Base-by-base conservation (phyloP, 164 flowering plant species). In the Berberis vulgaris region DNA sequence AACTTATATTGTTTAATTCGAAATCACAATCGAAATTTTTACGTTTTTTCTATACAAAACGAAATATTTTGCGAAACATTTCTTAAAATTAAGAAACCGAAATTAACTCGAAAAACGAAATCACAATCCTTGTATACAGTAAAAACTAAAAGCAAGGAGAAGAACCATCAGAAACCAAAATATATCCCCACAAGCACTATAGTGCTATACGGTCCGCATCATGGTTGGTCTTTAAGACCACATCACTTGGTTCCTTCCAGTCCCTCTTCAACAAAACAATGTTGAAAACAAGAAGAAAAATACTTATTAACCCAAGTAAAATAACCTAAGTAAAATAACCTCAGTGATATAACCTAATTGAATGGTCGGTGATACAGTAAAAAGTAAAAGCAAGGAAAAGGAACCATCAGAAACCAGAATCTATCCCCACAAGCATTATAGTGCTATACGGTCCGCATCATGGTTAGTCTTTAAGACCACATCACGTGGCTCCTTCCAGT, bases 401-500 rank as follows among this genome's bases (percentile, higher is more conserved):
- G 49, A 59, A 59, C 62, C 62, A 59, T 59, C 62, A 59, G 62
- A 26, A 57, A 44, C 49, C 62, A 2, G 7, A 59, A 59, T 11
- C 44, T 59, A 59, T 59, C 62, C 62, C 2, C 62, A 59, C 2
- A 59, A 45, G 54, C 54, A 52, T 52, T 52, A 59, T 5, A 59
- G 7, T 12, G 13, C 38, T 43, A 5, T 59, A 59, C 62, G 39
- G 49, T 44, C 49, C 62, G 62, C 62, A 59, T 59, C 62, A 44
- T 44, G 62, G 62, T 59, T 12, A 49, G 62, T 11, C 62, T 43
- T 59, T n/a, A 59, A 59, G 62, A 59, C 62, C 62, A 7, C 62
- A 59, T 59, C 62, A 59, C 49, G 43, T 44, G 62, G 62, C 5
- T 59, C 62, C 62, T 43, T 43, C 49, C 4, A 2, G 1, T 2